These are phyloP conservation scores for Melanopsichium pennsylvanicum DNA, from an alignment of 1,284 basidiomycete genomes.

Conservation along the genomic window DNA sequence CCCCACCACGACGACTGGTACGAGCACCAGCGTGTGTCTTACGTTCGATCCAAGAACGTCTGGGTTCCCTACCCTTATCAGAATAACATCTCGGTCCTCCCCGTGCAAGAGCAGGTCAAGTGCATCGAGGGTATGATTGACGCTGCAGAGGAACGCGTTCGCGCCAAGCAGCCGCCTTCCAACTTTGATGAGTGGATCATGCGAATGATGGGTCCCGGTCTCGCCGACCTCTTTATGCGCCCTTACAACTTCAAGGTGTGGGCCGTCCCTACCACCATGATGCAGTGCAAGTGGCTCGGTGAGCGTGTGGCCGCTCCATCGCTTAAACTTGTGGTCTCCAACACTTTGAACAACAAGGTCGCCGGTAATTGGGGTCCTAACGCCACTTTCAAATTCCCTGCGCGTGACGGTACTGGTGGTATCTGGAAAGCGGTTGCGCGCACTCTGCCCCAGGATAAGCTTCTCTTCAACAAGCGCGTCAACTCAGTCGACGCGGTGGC, in stretches of 20 bases:
- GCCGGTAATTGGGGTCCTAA: slow-evolving; percentile 71
- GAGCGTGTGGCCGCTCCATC: slow-evolving; percentile 71
- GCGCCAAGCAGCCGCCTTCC: slow-evolving; percentile 66
- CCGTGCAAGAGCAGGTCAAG: slow-evolving; percentile 69
- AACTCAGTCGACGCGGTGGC: slow-evolving; percentile 66
- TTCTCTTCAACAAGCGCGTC: slow-evolving; percentile 67
- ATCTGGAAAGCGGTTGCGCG: slow-evolving; percentile 71
- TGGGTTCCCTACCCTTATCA: slow-evolving; percentile 70
- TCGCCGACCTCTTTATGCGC: slow-evolving; percentile 70
- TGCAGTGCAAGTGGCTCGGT: slow-evolving; percentile 72
- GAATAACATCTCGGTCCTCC: slow-evolving; percentile 70
- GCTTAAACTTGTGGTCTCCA: slow-evolving; percentile 69
- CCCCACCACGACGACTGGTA: slow-evolving; percentile 69
- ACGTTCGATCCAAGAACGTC: slow-evolving; percentile 68
- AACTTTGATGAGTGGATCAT: slow-evolving; percentile 70
- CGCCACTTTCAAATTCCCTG: slow-evolving; percentile 71
- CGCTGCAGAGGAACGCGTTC: slow-evolving; percentile 64
- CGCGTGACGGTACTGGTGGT: slow-evolving; percentile 69
- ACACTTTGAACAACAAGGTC: slow-evolving; percentile 69
- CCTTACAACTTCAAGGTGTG: slow-evolving; percentile 72
- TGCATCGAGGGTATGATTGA: slow-evolving; percentile 70
- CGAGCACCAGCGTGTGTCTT: slow-evolving; percentile 70
- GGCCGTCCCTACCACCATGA: slow-evolving; percentile 69
- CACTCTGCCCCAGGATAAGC: slow-evolving; percentile 67
- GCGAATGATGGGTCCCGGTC: slow-evolving; percentile 69